phyloP scores from a whole-genome alignment of 495 filamentous ascomycete species.

The Penicillium pancosmium region DNA sequence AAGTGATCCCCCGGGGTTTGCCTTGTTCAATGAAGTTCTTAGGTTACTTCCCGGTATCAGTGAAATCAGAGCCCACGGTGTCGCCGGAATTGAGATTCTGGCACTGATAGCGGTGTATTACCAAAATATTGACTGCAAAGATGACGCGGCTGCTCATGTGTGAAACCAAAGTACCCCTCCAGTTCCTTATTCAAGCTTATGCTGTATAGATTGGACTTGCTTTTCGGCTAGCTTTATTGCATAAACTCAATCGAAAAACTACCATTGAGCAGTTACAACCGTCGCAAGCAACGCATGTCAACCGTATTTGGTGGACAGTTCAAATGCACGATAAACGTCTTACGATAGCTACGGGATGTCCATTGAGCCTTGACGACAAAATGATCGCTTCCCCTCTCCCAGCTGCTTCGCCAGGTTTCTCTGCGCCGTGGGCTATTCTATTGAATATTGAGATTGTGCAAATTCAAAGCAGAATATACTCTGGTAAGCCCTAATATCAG shows the following conservation, averaged over 20 bases:
- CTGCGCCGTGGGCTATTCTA: conserved; percentile 7
- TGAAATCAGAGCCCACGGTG: conserved; percentile 5
- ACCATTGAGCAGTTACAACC: background rate
- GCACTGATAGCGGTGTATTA: conserved; percentile 9
- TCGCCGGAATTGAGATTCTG: conserved; percentile 8
- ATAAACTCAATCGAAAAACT: conserved; percentile 5
- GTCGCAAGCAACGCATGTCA: conserved; percentile 8
- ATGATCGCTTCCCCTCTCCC: background rate
- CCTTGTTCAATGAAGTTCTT: background rate
- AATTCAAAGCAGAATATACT: conserved; percentile 13
- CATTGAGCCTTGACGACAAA: conserved; percentile 4
- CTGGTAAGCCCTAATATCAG: background rate
- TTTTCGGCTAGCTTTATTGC: conserved; percentile 4
- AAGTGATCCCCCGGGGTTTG: background rate
- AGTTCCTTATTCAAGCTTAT: background rate
- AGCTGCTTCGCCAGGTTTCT: conserved; percentile 3
- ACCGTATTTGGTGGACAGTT: conserved; percentile 15
- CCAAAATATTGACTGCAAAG: conserved; percentile 8
- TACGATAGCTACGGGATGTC: conserved; percentile 6
- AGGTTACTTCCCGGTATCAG: background rate
- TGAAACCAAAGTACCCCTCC: background rate
- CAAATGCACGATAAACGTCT: conserved; percentile 11
- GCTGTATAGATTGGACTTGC: conserved; percentile 2
- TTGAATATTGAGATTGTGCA: conserved; percentile 11
- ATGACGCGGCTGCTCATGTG: conserved; percentile 10